Evolutionary conservation across 2,329 filamentous ascomycete genomes (phyloP).

Genomic region (Paradendryphiella salina): DNA sequence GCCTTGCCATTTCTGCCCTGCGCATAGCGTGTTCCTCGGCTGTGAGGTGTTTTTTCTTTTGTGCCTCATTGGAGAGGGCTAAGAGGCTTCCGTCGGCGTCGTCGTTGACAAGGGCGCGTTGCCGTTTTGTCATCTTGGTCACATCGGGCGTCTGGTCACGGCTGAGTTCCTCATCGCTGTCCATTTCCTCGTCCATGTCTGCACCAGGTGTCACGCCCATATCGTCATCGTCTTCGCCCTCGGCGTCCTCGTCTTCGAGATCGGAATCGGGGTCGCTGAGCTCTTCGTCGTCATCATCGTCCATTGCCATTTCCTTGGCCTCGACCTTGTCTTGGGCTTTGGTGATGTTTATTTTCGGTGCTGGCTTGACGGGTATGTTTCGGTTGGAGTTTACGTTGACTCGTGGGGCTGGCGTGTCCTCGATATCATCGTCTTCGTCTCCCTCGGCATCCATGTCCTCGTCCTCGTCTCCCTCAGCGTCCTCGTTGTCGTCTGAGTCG

Average conservation of each 20-base stretch:
- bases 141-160: constrained; percentile 64
- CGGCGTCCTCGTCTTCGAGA: constrained; percentile 52
- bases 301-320: constrained; percentile 55
- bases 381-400: constrained; percentile 31
- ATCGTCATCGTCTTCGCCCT: constrained; percentile 52
- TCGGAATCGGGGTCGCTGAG: constrained; percentile 48
- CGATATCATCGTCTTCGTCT: constrained; percentile 47
- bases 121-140: constrained; percentile 69
- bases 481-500: constrained; percentile 47
- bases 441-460: constrained; percentile 46
- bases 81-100: constrained; percentile 53
- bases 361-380: constrained; percentile 41
- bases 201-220: constrained; percentile 41
- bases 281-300: constrained; percentile 53
- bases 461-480: constrained; percentile 45
- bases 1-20: constrained; percentile 71
- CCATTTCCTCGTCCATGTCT: constrained; percentile 48
- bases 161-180: constrained; percentile 60
- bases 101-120: constrained; percentile 62
- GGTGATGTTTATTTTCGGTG: constrained; percentile 38
- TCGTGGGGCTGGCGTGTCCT: constrained; percentile 38
- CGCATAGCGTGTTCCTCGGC: constrained; percentile 75
- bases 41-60: constrained; percentile 72
- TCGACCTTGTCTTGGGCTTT: constrained; percentile 51
- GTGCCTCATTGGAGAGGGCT: constrained; percentile 66